Evolutionary conservation across 2,329 filamentous ascomycete genomes (phyloP), one percentile per base, ranked within the genome.

Genomic region (Cadophora sp.): DNA sequence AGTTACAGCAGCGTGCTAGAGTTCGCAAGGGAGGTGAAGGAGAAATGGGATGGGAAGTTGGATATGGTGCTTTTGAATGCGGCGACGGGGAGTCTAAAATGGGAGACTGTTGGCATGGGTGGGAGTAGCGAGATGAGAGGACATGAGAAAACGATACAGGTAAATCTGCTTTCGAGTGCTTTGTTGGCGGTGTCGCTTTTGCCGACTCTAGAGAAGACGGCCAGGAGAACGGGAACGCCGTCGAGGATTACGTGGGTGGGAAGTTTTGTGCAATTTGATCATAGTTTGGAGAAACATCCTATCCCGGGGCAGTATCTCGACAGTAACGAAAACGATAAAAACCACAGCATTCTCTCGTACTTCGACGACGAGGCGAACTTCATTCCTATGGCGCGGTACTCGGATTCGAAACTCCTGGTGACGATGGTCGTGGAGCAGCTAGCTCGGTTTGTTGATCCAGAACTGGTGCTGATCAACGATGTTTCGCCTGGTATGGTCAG

Each of bases 121-220:
- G 27, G 6, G 27, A 6, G 27, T 30, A 6, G 1, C 4, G 27
- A 30, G 27, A 30, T 30, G 6, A 66, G 71, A 30, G 74, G 74
- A 5, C 69, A 71, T 64, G 48, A 62, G 20, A 14, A 69, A 50
- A 61, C 66, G 3, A 58, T 76, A 9, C 73, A 73, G 8, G 73
- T 76, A 3, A 76, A 76, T 58, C 62, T 75, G 11, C 53, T 74
- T 20, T 70, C 72, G 2, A 72, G 71, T 13, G 72, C 74, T 22
- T 62, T 75, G 2, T 62, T 76, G 7, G 72, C 68, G 0, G 14
- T 73, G 18, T 30, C 72, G 20, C 55, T 76, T 16, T 36, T 73
- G 20, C 69, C 73, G 6, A 70, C 70, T 33, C 27, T 76, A 59
- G 47, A 66, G 39, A 36, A 70, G 47, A 69, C 67, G 14, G 62